Evolutionary conservation across 2,329 filamentous ascomycete species (phyloP), one percentile per base, ranked within the genome.

Genomic region (Ophiocordyceps camponoti-rufipedis): DNA sequence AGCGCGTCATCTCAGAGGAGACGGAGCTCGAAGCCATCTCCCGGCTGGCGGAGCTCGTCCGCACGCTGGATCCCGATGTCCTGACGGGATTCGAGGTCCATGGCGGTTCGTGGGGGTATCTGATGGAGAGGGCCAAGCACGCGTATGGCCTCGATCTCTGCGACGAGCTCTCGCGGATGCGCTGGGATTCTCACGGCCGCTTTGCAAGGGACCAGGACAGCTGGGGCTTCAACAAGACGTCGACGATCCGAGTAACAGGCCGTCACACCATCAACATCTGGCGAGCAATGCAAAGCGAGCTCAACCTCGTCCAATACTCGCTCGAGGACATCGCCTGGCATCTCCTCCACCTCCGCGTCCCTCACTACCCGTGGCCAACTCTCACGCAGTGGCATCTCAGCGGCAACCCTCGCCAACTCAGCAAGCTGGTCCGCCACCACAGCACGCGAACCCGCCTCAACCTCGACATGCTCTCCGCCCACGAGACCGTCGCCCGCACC

Each of bases 281-380:
- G 87, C 76, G 89, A 54, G 87, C 88, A 0, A 95, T 98, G 88
- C 76, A 86, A 47, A 77, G 81, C n/a, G 89, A 95, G 62, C 65
- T 98, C 28, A 93, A 88, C 53, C 66, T 98, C 28, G 71, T 94
- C 11, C 88, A 95, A 57, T 96, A 98, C 57, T 94, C 85, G 0
- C 83, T 96, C 77, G 91, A 96, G 61, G 95, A 94, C 55, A 85
- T 96, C 4, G 85, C 78, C 0, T 96, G 93, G 67, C 87, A 96
- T 62, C 62, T 96, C 1, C 71, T 98, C 2, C 87, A 94, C 53
- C 78, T 78, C 31, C 78, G 89, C 3, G 82, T 96, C 44, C 91
- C 91, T 6, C 86, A 94, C 58, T 95, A 94, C 58, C 70, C 80
- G 2, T 85, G 84, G 64, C 71, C 72, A 29, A 82, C 83, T 28